Percentiles rank a stretch among this genome's conserved stretches.
Conservation (phyloP, 2,329 filamentous ascomycete species). For the Lasiodiplodia sp. region DNA sequence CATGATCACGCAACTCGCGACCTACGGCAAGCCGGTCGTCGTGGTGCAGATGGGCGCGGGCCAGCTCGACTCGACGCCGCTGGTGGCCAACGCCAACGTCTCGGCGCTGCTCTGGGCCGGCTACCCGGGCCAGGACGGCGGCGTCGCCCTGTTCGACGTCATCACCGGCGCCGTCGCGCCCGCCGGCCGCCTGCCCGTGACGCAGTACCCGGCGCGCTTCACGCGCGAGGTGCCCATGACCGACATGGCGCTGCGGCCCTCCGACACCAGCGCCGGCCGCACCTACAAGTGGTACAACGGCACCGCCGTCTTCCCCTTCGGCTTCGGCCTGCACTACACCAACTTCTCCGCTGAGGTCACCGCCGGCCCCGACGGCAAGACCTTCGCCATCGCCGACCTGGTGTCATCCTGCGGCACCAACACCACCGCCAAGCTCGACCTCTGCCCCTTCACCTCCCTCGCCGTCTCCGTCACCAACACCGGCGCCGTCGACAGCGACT, state of each 20-base stretch:
- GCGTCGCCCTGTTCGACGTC: constrained; percentile 62
- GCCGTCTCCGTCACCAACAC: constrained; percentile 58
- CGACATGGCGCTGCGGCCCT: constrained; percentile 63
- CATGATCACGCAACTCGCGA: constrained; percentile 58
- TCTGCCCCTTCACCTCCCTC: constrained; percentile 50
- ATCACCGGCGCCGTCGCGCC: constrained; percentile 59
- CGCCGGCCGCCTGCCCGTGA: constrained; percentile 63
- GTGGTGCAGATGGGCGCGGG: constrained; percentile 61
- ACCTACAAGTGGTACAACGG: constrained; percentile 67
- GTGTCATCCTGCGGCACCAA: constrained; percentile 42
- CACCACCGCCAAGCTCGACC: constrained; percentile 50
- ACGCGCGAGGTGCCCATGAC: constrained; percentile 60
- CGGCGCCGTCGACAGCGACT: constrained; percentile 57
- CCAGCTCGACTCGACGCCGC: constrained; percentile 60
- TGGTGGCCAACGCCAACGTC: constrained; percentile 58
- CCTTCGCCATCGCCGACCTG: constrained; percentile 47
- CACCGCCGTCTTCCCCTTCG: constrained; percentile 61
- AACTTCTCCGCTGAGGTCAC: constrained; percentile 52
- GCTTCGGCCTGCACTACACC: constrained; percentile 66
- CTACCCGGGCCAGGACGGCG: constrained; percentile 68
- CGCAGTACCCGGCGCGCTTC: constrained; percentile 64
- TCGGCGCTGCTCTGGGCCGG: constrained; percentile 64
- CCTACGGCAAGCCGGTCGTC: constrained; percentile 58
- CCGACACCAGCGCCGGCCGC: constrained; percentile 56
- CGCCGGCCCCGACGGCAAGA: constrained; percentile 9